Evolutionary conservation across 192 early-diverging fungal genomes (phyloP).

Genomic region (Podila horticola): DNA sequence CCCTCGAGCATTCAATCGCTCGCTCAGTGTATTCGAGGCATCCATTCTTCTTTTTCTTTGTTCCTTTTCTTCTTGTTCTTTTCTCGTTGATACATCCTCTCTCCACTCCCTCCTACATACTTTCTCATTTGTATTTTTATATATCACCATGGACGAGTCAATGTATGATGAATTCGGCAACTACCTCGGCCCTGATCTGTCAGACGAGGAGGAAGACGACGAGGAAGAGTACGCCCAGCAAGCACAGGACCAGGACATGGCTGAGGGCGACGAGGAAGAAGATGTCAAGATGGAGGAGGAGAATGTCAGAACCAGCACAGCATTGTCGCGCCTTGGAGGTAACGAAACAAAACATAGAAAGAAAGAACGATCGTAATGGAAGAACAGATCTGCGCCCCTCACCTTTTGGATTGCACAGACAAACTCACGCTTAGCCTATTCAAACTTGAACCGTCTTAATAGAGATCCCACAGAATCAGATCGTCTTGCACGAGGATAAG

Average conservation of each 20-base stretch:
- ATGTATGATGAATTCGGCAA: constrained; percentile 96
- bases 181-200: constrained; percentile 97
- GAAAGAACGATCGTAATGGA: constrained; percentile 12
- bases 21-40: not conserved
- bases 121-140: constrained; percentile 9
- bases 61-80: not conserved
- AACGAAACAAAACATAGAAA: not conserved
- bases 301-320: constrained; percentile 49
- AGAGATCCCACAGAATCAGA: constrained; percentile 75
- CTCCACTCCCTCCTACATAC: not conserved
- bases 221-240: constrained; percentile 54
- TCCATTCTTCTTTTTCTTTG: constrained; percentile 1
- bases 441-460: not conserved
- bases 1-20: not conserved
- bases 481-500: constrained; percentile 98
- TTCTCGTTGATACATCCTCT: not conserved
- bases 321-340: constrained; percentile 77
- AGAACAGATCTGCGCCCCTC: constrained; percentile 3
- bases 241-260: constrained; percentile 35
- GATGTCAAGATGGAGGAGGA: constrained; percentile 57
- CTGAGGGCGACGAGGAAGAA: constrained; percentile 53
- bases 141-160: constrained; percentile 75
- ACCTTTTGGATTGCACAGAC: constrained; percentile 13
- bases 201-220: constrained; percentile 70
- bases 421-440: not conserved